Base-by-base conservation (phyloP, 164 flowering plant species). In the Chloranthus sessilifolius region DNA sequence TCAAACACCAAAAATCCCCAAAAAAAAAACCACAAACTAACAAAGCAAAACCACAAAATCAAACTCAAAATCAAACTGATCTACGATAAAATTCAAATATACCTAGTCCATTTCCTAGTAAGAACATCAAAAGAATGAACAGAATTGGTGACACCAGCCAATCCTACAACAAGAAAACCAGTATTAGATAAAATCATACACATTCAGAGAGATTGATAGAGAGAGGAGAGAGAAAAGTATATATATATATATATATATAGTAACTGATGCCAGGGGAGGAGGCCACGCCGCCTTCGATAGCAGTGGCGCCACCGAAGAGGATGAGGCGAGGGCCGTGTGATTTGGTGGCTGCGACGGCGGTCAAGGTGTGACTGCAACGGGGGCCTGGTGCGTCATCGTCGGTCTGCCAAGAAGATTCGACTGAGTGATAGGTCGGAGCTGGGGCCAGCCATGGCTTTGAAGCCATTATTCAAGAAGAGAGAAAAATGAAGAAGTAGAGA, bases 301-400 rank as follows among this genome's bases (percentile, higher is more conserved):
- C 97, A 26, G 97, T 89, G 58, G 95, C 88, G 49, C 99, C 99
- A 34, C 99, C 99, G 50, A 94, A 94, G 43, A 94, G 83, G 52
- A 94, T 83, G 27, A 94, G 84, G 17, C 95, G 82, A 15, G 95
- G 84, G 17, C 99, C 99, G 30, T 77, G 83, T n/a, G 79, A 43
- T 52, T 89, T 85, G 49, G 86, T 74, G 53, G 95, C 75, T 28
- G 95, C 84, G 50, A 94, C 88, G 53, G 99, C 86, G 16, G 99
- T 94, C 49, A 94, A 85, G 1, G 96, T 81, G 65, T 94, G 99
- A 24, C 71, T 67, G 52, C 90, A 84, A 3, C 99, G 87, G 6
- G 92, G 99, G 25, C 99, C 99, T 5, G 99, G 99, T 0, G 88
- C 82, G 56, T 94, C 97, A 0, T 94, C 99, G 9, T 89, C 97